A percentile compares a stretch with the other conserved stretches of the same genome.
Evolutionary conservation across 305 asterid genomes (phyloP).

Genomic region (Fraxinus floribunda): DNA sequence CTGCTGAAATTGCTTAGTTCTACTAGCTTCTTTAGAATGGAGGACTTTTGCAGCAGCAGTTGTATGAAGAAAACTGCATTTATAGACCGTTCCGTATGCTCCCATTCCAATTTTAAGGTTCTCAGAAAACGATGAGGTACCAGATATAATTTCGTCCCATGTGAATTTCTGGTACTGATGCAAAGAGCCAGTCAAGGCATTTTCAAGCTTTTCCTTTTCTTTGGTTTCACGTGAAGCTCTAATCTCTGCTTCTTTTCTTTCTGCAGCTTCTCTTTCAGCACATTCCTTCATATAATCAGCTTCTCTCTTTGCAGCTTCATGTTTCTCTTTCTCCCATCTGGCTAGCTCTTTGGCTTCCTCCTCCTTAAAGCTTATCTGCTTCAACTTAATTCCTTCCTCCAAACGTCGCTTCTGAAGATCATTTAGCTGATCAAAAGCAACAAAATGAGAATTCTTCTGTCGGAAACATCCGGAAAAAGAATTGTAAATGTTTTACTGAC

Average conservation of each 20-base stretch:
- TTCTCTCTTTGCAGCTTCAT: constrained; percentile 59
- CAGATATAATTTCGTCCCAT: constrained; percentile 75
- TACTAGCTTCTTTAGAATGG: constrained; percentile 54
- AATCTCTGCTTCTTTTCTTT: constrained; percentile 65
- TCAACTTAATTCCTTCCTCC: constrained; percentile 64
- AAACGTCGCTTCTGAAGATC: constrained; percentile 59
- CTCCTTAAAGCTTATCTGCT: constrained; percentile 55
- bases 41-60: constrained; percentile 84
- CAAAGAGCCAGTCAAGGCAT: constrained; percentile 49
- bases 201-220: constrained; percentile 70
- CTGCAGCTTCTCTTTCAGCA: constrained; percentile 67
- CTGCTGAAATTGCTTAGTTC: constrained; percentile 70
- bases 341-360: constrained; percentile 73
- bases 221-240: constrained; percentile 47
- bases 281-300: constrained; percentile 54
- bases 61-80: constrained; percentile 76
- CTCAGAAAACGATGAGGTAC: constrained; percentile 69
- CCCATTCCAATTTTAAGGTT: constrained; percentile 81
- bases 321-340: constrained; percentile 52
- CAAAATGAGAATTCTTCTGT: not conserved
- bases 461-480: not conserved
- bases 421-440: constrained; percentile 44
- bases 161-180: constrained; percentile 59
- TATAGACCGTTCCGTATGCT: constrained; percentile 77
- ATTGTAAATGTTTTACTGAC: not conserved